phyloP scores from a whole-genome alignment of 768 basidiomycete species.

The Leccinum uliginosum region DNA sequence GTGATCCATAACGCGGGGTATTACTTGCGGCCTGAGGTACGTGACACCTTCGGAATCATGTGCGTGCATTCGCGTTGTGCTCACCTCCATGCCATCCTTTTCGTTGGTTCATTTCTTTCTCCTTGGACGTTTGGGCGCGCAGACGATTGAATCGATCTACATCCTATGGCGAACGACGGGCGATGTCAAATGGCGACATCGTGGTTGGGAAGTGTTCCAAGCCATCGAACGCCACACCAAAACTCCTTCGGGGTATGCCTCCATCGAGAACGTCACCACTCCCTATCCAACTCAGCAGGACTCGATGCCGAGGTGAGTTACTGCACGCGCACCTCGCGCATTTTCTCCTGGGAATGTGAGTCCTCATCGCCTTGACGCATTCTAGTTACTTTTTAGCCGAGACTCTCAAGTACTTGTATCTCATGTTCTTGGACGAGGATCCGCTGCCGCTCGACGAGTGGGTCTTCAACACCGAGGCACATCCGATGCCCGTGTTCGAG shows the following conservation, averaged over 20 bases:
- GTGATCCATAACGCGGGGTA: constrained; percentile 40
- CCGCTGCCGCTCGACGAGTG: not conserved
- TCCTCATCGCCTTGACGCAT: not conserved
- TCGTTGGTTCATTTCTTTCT: not conserved
- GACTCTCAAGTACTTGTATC: not conserved
- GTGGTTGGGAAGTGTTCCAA: constrained; percentile 67
- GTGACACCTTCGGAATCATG: constrained; percentile 12
- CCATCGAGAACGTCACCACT: constrained; percentile 42
- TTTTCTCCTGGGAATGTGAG: not conserved
- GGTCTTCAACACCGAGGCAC: not conserved
- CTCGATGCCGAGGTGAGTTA: constrained; percentile 66
- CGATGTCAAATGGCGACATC: constrained; percentile 62
- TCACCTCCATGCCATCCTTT: not conserved
- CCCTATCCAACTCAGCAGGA: constrained; percentile 37
- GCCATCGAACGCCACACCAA: constrained; percentile 57
- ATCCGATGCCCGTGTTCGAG: not conserved
- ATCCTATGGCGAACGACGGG: constrained; percentile 69
- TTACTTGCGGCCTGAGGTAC: constrained; percentile 67
- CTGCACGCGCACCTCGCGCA: not conserved
- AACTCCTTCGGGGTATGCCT: constrained; percentile 59
- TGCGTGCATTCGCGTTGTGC: not conserved
- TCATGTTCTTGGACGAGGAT: not conserved
- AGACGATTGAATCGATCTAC: constrained; percentile 75
- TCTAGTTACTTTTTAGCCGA: not conserved
- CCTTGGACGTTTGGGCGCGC: not conserved